These are phyloP conservation scores for Thozetella sp. DNA, from an alignment of 495 filamentous ascomycete species.

Conservation along the genomic window DNA sequence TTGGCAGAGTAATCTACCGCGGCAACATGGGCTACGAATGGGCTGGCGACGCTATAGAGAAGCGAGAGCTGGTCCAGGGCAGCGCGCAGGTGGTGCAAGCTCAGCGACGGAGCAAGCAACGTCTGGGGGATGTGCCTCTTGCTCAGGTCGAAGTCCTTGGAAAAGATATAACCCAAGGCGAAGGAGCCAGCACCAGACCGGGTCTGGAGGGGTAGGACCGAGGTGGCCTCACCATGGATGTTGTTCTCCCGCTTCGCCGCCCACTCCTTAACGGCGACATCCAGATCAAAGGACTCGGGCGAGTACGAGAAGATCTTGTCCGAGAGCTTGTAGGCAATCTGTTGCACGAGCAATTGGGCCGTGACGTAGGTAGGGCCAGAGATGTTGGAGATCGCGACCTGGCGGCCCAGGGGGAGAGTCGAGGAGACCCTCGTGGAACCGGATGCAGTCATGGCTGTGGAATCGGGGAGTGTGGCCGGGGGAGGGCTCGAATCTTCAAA, in stretches of 20 bases:
- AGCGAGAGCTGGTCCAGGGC: slow-evolving; percentile 87
- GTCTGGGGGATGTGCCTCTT: slow-evolving; percentile 91
- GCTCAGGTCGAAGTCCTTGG: slow-evolving; percentile 87
- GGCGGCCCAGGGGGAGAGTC: slow-evolving; percentile 64
- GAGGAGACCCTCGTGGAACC: slow-evolving; percentile 46
- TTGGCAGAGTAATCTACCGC: slow-evolving; percentile 82
- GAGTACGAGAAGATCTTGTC: slow-evolving; percentile 98
- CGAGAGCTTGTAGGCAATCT: slow-evolving; percentile 89
- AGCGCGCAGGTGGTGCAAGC: slow-evolving; percentile 77
- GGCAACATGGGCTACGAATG: slow-evolving; percentile 91
- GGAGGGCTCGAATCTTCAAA: too few relatives aligned
- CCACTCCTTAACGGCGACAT: slow-evolving; percentile 80
- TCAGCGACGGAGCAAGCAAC: slow-evolving; percentile 82
- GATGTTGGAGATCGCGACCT: slow-evolving; percentile 65
- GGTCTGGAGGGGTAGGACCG: slow-evolving; percentile 80
- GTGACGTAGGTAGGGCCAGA: slow-evolving; percentile 89
- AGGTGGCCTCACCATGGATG: slow-evolving; percentile 76
- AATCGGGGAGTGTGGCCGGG: too few relatives aligned
- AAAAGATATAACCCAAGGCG: slow-evolving; percentile 96
- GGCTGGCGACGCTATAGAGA: slow-evolving; percentile 86
- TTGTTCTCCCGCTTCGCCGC: slow-evolving; percentile 65
- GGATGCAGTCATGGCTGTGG: slow-evolving; percentile 12
- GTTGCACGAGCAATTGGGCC: slow-evolving; percentile 89
- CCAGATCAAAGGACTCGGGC: slow-evolving; percentile 87
- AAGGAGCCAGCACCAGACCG: slow-evolving; percentile 88